phyloP scores from a whole-genome alignment of 176 grass and related monocot genomes.

The Stipa capillata region DNA sequence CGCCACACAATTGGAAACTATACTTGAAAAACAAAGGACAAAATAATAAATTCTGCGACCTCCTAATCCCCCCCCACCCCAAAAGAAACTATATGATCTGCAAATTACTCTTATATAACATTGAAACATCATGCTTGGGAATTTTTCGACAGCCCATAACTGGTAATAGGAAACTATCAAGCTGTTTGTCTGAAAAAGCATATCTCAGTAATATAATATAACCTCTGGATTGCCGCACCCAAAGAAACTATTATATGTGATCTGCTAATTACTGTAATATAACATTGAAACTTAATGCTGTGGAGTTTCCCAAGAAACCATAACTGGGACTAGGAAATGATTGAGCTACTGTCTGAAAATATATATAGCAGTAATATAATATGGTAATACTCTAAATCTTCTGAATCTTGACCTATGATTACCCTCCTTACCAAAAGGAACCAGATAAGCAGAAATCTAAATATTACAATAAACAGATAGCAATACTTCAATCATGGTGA shows the following conservation, averaged over 20 bases:
- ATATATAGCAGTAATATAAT: neutral
- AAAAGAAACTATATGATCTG: neutral
- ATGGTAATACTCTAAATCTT: neutral
- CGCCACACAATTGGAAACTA: neutral
- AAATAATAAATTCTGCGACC: neutral
- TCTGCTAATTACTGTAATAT: neutral
- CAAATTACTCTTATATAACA: neutral
- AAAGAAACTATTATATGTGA: neutral
- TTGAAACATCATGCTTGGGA: neutral
- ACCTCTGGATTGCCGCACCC: neutral
- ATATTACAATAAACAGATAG: neutral
- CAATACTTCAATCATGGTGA: neutral
- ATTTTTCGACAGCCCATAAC: neutral
- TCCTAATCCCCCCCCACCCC: neutral
- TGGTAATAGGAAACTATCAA: neutral
- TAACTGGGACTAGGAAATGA: neutral
- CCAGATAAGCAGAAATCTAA: neutral
- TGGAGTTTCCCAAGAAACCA: neutral
- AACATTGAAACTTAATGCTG: neutral
- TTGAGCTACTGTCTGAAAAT: neutral
- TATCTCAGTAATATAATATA: neutral
- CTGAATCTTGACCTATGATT: neutral
- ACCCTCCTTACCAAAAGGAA: neutral
- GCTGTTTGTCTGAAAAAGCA: neutral
- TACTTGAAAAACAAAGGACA: neutral